These are phyloP conservation scores for Penicillium atrosanguineum DNA, from an alignment of 495 filamentous ascomycete genomes.

Conservation along the genomic window DNA sequence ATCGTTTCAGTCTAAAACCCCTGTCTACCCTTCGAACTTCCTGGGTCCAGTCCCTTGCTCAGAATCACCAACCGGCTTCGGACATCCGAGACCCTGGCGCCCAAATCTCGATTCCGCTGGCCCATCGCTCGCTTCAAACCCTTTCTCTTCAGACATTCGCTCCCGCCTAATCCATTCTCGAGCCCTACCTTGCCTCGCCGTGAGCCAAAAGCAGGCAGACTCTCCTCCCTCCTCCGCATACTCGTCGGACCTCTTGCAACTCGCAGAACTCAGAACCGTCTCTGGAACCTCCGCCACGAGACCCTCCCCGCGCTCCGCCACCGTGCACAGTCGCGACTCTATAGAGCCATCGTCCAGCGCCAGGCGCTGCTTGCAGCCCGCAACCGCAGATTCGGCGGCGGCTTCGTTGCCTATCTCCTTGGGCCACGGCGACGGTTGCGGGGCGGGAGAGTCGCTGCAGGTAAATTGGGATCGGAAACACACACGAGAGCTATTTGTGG, in stretches of 20 bases:
- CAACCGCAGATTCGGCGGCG: constrained; percentile 25
- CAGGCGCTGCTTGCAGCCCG: constrained; percentile 51
- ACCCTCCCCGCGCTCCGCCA: constrained; percentile 68
- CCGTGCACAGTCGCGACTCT: constrained; percentile 70
- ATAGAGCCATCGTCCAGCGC: constrained; percentile 64
- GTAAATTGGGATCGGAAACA: not conserved
- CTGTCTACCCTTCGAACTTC: not conserved
- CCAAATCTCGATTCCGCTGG: constrained; percentile 35
- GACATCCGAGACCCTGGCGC: constrained; percentile 36
- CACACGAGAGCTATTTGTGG: constrained; percentile 12
- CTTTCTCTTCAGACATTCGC: constrained; percentile 20
- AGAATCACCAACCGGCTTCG: not conserved
- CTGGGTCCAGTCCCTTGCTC: constrained; percentile 2
- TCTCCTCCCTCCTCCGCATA: constrained; percentile 29
- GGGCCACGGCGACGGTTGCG: constrained; percentile 47
- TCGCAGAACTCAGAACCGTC: constrained; percentile 57
- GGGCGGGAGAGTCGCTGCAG: constrained; percentile 9
- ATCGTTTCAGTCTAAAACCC: not conserved
- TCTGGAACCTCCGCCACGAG: constrained; percentile 68
- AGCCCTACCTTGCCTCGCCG: constrained; percentile 15
- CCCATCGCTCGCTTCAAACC: constrained; percentile 20
- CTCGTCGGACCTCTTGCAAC: constrained; percentile 59
- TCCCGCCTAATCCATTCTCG: constrained; percentile 15
- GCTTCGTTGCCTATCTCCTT: constrained; percentile 51
- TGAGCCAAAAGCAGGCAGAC: constrained; percentile 18